A percentile compares a stretch with the other conserved stretches of the same genome.
phyloP scores from a whole-genome alignment of 352 stramenopile genomes.

The Globisporangium abappressorium region DNA sequence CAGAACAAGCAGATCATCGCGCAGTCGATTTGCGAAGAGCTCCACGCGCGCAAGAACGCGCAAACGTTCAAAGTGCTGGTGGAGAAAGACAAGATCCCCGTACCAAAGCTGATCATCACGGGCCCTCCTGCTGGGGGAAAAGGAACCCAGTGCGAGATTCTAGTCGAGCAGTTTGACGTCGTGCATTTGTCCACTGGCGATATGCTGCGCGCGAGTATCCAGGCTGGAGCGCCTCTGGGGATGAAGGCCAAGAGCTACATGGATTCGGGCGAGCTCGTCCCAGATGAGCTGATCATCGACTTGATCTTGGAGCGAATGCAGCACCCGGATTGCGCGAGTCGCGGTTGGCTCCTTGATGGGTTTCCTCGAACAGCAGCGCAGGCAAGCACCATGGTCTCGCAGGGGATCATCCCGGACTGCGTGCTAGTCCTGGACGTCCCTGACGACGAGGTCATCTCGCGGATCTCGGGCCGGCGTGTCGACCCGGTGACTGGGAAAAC shows the following conservation, averaged over 20 bases:
- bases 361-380: slow-evolving; percentile 88
- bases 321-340: slow-evolving; percentile 66
- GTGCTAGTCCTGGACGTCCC: slow-evolving; percentile 94
- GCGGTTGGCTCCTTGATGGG: slow-evolving; percentile 92
- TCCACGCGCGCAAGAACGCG: slow-evolving; percentile 33
- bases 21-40: slow-evolving; percentile 33
- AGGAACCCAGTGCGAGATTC: slow-evolving; percentile 93
- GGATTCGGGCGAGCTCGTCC: slow-evolving; percentile 43
- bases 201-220: slow-evolving; percentile 88
- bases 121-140: slow-evolving; percentile 92
- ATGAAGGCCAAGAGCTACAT: slow-evolving; percentile 39
- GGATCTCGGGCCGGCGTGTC: slow-evolving; percentile 95
- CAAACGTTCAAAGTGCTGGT: slow-evolving; percentile 43
- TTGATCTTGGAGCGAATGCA: slow-evolving; percentile 67
- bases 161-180: slow-evolving; percentile 84
- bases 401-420: slow-evolving; percentile 72
- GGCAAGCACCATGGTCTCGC: slow-evolving; percentile 69
- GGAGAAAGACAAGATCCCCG: slow-evolving; percentile 12
- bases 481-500: slow-evolving; percentile 91
- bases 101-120: slow-evolving; percentile 77
- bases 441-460: slow-evolving; percentile 92
- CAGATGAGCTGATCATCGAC: slow-evolving; percentile 47
- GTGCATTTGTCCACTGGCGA: slow-evolving; percentile 93
- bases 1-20: slow-evolving; percentile 43
- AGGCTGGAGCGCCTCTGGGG: slow-evolving; percentile 31